Base-by-base conservation (phyloP, 257 asterid species). In the Gentiana dahurica region DNA sequence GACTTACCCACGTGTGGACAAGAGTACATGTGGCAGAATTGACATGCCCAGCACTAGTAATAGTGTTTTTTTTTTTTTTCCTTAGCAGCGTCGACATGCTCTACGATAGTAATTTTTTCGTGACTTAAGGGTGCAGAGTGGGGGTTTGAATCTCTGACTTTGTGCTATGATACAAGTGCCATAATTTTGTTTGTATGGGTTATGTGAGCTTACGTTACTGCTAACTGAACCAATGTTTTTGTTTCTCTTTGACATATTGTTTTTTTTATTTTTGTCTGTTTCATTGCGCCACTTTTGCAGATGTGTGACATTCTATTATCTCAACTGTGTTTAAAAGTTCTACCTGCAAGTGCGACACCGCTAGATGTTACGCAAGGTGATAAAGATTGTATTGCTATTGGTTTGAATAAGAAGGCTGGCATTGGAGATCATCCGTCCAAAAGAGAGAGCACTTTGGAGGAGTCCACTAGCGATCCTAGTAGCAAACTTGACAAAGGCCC, bases 261-360 rank as follows among this genome's bases (percentile, higher is more conserved):
- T 60, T 34, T 45, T 44, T 58, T 58, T 8, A 65, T 8, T 12
- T 24, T 51, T 36, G 3, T 45, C 50, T 49, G 63, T 61, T 68
- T 58, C 59, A 78, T 71, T 65, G 47, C 63, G 66, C 32, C 62
- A 49, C 59, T 65, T 68, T 68, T 47, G 60, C 87, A 92, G 99
- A 88, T 92, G 97, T 92, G 99, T 67, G 99, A 88, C 66, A 88
- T 92, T 65, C 82, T 92, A 34, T 69, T 92, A 60, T 88, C 99
- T 61, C 99, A 92, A 79, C 69, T 92, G 66, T 92, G 97, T 79
- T 77, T 88, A 75, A 88, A 88, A 92, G 95, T 86, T 54, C 72
- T 66, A 49, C 63, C 83, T 59, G 38, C 76, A 67, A 75, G 68
- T 59, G 60, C 66, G 12, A 71, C 59, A 60, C 76, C 81, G 48